These are phyloP conservation scores for Sporobolomyces roseus DNA, from an alignment of 768 basidiomycete species.

Conservation along the genomic window DNA sequence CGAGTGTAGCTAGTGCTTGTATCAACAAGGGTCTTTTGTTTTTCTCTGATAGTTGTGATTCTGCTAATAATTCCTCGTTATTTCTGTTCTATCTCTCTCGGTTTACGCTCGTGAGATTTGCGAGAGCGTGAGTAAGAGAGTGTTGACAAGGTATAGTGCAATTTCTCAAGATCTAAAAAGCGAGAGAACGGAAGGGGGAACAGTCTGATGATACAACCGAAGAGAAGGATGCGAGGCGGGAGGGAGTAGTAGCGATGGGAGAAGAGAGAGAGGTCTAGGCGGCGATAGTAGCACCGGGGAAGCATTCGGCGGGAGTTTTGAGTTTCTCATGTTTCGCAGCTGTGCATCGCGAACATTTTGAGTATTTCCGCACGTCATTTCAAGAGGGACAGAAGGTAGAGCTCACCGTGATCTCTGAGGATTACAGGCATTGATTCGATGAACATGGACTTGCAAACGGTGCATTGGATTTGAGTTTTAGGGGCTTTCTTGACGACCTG, in stretches of 20 bases:
- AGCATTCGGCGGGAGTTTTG: slow-evolving; percentile 18
- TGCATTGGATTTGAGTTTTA: slow-evolving; percentile 17
- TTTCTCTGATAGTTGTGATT: no score
- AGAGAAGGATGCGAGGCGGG: neutral
- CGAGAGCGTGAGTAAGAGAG: no score
- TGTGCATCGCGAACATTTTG: neutral
- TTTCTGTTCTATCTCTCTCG: no score
- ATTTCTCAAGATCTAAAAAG: neutral
- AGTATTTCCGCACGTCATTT: neutral
- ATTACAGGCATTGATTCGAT: slow-evolving; percentile 11
- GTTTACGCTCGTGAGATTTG: no score
- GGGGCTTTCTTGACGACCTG: slow-evolving; percentile 23
- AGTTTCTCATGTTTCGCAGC: slow-evolving; percentile 20
- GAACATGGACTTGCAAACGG: slow-evolving; percentile 13
- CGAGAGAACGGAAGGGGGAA: neutral
- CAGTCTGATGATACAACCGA: neutral
- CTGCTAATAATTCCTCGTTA: no score
- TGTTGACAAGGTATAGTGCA: no score
- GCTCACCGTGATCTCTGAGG: slow-evolving; percentile 13
- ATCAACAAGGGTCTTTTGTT: no score
- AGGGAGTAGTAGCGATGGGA: no score
- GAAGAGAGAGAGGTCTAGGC: neutral
- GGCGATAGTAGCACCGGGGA: slow-evolving; percentile 20
- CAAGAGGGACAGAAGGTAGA: neutral
- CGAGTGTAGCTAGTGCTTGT: no score